phyloP scores from a whole-genome alignment of 768 basidiomycete species.

The Multifurca ochricompacta region DNA sequence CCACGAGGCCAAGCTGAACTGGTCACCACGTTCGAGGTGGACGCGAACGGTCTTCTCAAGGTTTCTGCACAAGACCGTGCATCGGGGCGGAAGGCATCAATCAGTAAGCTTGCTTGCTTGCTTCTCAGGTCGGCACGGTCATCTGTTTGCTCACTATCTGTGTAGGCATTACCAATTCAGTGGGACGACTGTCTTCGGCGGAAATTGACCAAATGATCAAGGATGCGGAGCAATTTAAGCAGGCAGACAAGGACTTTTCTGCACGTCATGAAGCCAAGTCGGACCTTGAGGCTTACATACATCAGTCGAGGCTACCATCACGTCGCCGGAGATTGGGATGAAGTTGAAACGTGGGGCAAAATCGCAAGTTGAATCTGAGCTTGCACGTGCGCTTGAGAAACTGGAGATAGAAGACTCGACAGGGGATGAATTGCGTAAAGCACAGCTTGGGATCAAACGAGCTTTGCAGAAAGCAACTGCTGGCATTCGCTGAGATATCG shows the following conservation, averaged over 20 bases:
- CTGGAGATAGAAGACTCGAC: constrained; percentile 95
- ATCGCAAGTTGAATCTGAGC: constrained; percentile 91
- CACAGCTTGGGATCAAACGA: constrained; percentile 91
- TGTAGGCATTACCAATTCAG: constrained; percentile 94
- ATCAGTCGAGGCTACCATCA: constrained; percentile 96
- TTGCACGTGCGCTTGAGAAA: constrained; percentile 96
- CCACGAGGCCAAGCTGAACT: constrained; percentile 99
- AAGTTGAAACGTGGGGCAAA: constrained; percentile 98
- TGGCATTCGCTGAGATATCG: constrained; percentile 59
- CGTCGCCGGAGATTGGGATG: constrained; percentile 93
- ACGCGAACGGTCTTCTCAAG: constrained; percentile 98
- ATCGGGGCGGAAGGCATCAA: constrained; percentile 97
- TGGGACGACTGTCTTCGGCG: constrained; percentile 92
- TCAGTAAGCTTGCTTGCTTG: constrained; percentile 51
- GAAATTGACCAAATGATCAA: constrained; percentile 99
- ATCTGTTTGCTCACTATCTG: constrained; percentile 15
- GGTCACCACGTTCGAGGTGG: constrained; percentile 98
- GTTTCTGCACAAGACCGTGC: constrained; percentile 98
- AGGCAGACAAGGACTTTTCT: constrained; percentile 96
- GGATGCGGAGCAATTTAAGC: constrained; percentile 97
- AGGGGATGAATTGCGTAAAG: constrained; percentile 92
- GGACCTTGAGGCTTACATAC: constrained; percentile 95
- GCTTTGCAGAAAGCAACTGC: constrained; percentile 97
- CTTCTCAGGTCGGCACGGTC: too few relatives aligned
- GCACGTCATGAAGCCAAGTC: constrained; percentile 97